Conservation (phyloP, 768 basidiomycete species). For the Auriscalpium microsporum region DNA sequence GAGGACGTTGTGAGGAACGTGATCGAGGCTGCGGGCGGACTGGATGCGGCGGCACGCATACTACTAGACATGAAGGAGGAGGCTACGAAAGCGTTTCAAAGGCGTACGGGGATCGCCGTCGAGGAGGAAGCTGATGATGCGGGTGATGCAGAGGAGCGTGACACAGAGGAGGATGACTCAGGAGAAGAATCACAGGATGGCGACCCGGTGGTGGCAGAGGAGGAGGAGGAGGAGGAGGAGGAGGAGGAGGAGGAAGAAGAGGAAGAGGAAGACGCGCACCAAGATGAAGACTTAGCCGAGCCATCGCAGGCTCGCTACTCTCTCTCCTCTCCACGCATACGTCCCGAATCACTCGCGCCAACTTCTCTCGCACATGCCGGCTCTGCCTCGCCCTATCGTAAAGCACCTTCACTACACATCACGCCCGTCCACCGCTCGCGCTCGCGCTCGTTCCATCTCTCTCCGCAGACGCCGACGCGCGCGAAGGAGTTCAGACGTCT, state of each 20-base stretch:
- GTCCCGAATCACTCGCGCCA: neutral
- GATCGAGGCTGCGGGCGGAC: conserved; percentile 25
- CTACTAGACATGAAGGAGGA: conserved; percentile 20
- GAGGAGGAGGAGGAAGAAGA: conserved; percentile 5
- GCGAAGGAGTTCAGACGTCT: conserved; percentile 13
- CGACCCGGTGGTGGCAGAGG: conserved; percentile 1
- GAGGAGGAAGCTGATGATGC: neutral
- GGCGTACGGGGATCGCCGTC: neutral
- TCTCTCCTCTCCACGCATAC: neutral
- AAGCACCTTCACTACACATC: neutral
- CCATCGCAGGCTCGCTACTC: conserved; percentile 1
- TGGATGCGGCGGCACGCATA: conserved; percentile 25
- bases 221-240: conserved; percentile 6
- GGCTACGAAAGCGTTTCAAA: neutral
- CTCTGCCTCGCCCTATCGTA: neutral
- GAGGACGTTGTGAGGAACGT: conserved; percentile 33
- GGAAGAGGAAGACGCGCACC: neutral
- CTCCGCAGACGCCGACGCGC: conserved; percentile 18
- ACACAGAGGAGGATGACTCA: neutral
- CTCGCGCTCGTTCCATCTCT: conserved; percentile 7
- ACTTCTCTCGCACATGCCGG: neutral
- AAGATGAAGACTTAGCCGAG: neutral
- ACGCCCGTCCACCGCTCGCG: conserved; percentile 4
- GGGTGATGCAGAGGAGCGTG: neutral
- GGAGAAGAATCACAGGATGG: neutral